Evolutionary conservation across 495 filamentous ascomycete genomes (phyloP), one percentile per base, ranked within the genome.

Genomic region (Glarea lozoyensis): DNA sequence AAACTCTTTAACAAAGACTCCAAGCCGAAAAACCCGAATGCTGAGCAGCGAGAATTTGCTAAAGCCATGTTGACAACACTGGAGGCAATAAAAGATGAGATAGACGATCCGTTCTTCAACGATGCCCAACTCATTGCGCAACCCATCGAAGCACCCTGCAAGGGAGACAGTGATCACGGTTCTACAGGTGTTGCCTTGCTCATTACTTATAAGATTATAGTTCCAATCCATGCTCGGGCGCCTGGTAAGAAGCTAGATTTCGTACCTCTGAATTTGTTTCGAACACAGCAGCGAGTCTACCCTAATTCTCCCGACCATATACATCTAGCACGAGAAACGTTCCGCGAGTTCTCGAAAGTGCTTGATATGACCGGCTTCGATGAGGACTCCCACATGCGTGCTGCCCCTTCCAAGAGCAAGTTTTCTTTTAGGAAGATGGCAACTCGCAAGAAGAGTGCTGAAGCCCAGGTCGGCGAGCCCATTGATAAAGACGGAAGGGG

Each of bases 281-380:
- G 69, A 44, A 57, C 63, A 13, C 62, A 66, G 15, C 71, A 73
- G 52, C 55, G 67, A 34, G 57, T 64, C 5, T 60, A 71, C 49
- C 52, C 52, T 17, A 60, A 66, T 46, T 65, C 62, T 20, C 59
- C 64, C 2, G 60, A 71, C 38, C 59, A 65, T 22, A 55, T 57
- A 10, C 60, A 53, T 11, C 72, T 75, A 43, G 57, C 64, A 3
- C 60, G 65, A 12, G 57, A 60, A 16, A 60, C 66, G 4, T 64
- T 72, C 50, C 62, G 66, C 34, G 67, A 70, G 42, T 54, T 73
- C n/a, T n/a, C n/a, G n/a, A n/a, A n/a, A n/a, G n/a, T n/a, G n/a
- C n/a, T n/a, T n/a, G n/a, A n/a, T n/a, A n/a, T n/a, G n/a, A n/a
- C n/a, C n/a, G n/a, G n/a, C n/a, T n/a, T n/a, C n/a, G n/a, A n/a